A percentile compares a stretch with the other conserved stretches of the same genome.
Evolutionary conservation across 129 eudicot genomes (phyloP).

Genomic region (Flaveria brownii): DNA sequence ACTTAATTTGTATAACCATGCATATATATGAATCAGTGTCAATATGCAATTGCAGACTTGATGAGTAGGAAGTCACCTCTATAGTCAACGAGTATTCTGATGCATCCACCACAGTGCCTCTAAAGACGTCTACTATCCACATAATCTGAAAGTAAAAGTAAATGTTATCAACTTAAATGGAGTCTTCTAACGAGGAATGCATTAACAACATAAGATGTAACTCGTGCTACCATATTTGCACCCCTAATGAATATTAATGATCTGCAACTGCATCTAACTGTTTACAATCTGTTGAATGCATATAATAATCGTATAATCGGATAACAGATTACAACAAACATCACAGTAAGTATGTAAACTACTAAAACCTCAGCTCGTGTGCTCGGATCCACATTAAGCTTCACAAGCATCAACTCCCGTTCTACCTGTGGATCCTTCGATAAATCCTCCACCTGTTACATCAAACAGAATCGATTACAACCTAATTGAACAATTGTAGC

Average conservation of each 20-base stretch:
- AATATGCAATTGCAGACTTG: slow-evolving; percentile 16
- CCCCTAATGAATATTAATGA: not conserved
- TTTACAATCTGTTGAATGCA: too few species aligned
- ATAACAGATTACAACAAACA: slow-evolving; percentile 6
- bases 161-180: slow-evolving; percentile 21
- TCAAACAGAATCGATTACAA: not conserved
- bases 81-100: slow-evolving; percentile 71
- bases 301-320: too few species aligned
- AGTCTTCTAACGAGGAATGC: not conserved
- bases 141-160: slow-evolving; percentile 57
- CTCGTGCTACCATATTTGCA: not conserved
- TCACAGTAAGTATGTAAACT: slow-evolving; percentile 16
- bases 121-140: slow-evolving; percentile 87
- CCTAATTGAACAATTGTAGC: not conserved
- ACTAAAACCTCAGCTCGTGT: slow-evolving; percentile 68
- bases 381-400: slow-evolving; percentile 61
- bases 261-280: too few species aligned
- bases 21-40: not conserved
- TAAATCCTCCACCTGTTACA: slow-evolving; percentile 81
- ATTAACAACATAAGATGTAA: not conserved
- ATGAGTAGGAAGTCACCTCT: slow-evolving; percentile 57
- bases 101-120: slow-evolving; percentile 74
- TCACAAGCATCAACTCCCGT: slow-evolving; percentile 92
- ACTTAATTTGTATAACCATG: not conserved
- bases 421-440: slow-evolving; percentile 91